A percentile compares a stretch with the other conserved stretches of the same genome.
Evolutionary conservation across 768 basidiomycete genomes (phyloP).

Genomic region (Tulasnella sp.): DNA sequence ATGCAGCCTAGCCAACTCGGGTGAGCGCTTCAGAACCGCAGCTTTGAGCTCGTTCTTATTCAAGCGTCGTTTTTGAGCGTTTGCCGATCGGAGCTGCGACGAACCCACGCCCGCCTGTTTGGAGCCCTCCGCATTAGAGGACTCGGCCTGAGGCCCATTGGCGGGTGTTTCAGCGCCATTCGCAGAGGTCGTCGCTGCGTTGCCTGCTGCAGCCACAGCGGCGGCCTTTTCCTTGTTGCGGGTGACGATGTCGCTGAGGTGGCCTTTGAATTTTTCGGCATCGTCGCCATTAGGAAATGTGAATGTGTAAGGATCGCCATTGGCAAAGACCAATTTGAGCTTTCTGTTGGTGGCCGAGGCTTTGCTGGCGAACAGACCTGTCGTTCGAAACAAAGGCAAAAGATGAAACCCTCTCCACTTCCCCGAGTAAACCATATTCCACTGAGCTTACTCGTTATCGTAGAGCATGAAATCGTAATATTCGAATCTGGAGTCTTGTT

Average conservation of each 20-base stretch:
- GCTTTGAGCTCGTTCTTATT: conserved; percentile 12
- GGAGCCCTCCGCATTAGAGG: no score
- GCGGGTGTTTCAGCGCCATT: background rate
- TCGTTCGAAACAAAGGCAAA: background rate
- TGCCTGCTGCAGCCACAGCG: background rate
- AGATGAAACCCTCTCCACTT: background rate
- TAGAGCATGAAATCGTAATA: conserved; percentile 6
- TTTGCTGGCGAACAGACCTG: conserved; percentile 14
- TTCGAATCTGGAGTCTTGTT: conserved; percentile 5
- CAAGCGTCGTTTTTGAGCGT: background rate
- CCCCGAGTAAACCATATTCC: background rate
- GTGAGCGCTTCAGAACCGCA: conserved; percentile 20
- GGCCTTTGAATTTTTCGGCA: conserved; percentile 8
- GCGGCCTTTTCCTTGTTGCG: conserved; percentile 9
- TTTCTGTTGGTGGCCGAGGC: background rate
- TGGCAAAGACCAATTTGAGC: background rate
- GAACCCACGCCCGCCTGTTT: conserved; percentile 1
- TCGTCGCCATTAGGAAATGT: conserved; percentile 2
- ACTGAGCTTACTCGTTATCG: background rate
- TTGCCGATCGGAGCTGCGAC: background rate
- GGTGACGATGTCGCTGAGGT: background rate
- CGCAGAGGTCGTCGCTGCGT: background rate
- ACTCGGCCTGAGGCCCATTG: background rate
- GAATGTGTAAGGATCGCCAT: conserved; percentile 6
- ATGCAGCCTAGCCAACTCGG: conserved; percentile 70